Conservation (phyloP, 768 basidiomycete genomes). For the Coprinellus micaceus region DNA sequence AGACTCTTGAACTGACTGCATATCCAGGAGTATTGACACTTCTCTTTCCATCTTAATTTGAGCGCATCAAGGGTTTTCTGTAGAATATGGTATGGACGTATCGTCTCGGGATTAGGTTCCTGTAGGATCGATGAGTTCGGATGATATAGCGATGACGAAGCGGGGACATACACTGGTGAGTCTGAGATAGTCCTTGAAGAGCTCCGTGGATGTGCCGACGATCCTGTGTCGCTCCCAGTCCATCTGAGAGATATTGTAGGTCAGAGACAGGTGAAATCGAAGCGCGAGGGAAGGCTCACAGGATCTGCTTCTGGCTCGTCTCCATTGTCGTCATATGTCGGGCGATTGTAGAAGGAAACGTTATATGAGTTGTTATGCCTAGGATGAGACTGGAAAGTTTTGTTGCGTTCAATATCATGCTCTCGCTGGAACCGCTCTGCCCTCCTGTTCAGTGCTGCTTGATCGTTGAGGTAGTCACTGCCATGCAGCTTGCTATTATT, state of each 20-base stretch:
- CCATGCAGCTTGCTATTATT: slow-evolving; percentile 35
- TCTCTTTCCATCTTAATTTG: slow-evolving; percentile 84
- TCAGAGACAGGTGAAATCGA: slow-evolving; percentile 47
- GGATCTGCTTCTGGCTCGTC: slow-evolving; percentile 75
- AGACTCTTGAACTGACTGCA: slow-evolving; percentile 98
- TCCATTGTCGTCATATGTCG: slow-evolving; percentile 12
- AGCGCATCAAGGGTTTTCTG: slow-evolving; percentile 82
- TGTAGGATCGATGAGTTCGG: slow-evolving; percentile 35
- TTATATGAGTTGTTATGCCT: slow-evolving; percentile 5
- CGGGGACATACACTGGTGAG: slow-evolving; percentile 70
- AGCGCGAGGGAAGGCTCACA: no score
- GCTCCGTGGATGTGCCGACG: slow-evolving; percentile 81
- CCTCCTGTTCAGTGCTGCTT: slow-evolving; percentile 66
- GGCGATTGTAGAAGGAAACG: neutral
- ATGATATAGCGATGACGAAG: no score
- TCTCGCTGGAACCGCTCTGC: slow-evolving; percentile 90
- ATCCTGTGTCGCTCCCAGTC: slow-evolving; percentile 97
- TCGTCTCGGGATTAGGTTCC: slow-evolving; percentile 94
- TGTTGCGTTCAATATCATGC: slow-evolving; percentile 71
- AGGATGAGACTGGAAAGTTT: slow-evolving; percentile 55
- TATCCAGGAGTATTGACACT: slow-evolving; percentile 78
- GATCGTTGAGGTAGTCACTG: slow-evolving; percentile 56
- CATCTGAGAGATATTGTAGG: no score
- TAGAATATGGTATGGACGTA: slow-evolving; percentile 83
- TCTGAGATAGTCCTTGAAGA: slow-evolving; percentile 96